phyloP scores from a whole-genome alignment of 2,329 filamentous ascomycete species.

The Geosmithia morbida region DNA sequence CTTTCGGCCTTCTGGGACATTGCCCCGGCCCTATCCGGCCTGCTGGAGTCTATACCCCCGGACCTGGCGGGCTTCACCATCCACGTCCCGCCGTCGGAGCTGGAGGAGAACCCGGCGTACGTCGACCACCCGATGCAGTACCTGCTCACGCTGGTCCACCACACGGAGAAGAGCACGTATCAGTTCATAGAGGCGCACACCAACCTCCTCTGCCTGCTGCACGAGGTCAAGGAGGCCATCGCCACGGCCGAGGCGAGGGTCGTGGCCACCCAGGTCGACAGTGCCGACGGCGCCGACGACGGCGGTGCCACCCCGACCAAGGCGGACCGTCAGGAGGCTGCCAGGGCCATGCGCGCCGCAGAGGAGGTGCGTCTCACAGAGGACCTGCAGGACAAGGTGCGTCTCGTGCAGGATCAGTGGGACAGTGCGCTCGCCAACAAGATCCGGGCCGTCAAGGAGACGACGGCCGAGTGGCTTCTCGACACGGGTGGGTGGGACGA shows the following conservation, averaged over 20 bases:
- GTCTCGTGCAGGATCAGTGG: constrained; percentile 86
- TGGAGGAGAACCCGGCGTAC: constrained; percentile 76
- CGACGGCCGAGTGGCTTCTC: constrained; percentile 59
- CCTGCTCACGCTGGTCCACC: constrained; percentile 68
- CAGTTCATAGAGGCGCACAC: constrained; percentile 95
- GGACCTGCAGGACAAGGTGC: constrained; percentile 87
- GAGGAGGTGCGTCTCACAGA: constrained; percentile 63
- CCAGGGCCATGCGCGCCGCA: constrained; percentile 42
- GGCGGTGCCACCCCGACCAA: constrained; percentile 15
- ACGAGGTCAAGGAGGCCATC: constrained; percentile 75
- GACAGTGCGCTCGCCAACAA: constrained; percentile 68
- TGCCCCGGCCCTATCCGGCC: constrained; percentile 62
- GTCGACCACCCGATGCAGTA: constrained; percentile 76
- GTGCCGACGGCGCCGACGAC: constrained; percentile 21
- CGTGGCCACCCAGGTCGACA: constrained; percentile 47
- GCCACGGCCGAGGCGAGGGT: constrained; percentile 54
- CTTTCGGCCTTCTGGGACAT: constrained; percentile 97
- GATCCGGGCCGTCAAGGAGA: constrained; percentile 57
- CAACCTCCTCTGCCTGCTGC: constrained; percentile 77
- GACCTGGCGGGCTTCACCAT: constrained; percentile 48
- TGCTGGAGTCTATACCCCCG: constrained; percentile 67
- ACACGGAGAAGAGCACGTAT: constrained; percentile 84
- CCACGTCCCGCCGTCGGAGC: constrained; percentile 65
- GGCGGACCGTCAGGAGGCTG: constrained; percentile 21
- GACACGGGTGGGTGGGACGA: constrained; percentile 84